Evolutionary conservation across 2,329 filamentous ascomycete genomes (phyloP), one percentile per base, ranked within the genome.

Genomic region (Ustulina deusta): DNA sequence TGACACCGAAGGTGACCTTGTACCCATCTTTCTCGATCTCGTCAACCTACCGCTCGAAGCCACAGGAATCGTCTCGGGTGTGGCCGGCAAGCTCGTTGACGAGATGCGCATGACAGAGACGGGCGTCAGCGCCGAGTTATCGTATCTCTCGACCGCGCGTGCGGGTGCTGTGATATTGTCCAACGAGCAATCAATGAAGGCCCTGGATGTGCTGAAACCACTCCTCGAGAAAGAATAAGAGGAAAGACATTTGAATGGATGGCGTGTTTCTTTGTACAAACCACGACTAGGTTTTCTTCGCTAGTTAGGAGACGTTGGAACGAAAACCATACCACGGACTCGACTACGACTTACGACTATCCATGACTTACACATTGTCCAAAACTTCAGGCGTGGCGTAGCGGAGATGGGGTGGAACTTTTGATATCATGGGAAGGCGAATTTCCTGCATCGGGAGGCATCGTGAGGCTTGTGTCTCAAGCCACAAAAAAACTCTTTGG

Each of bases 41-140:
- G 89, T 88, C 22, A 89, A 89, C 48, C 83, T 98, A 46, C 93
- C 95, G 0, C 86, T 95, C 48, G 93, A 97, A 78, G 94, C 93
- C 7, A 97, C 94, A 0, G 95, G 95, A 25, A 97, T 99, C 65
- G 93, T 99, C 3, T 97, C 94, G 73, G 95, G 96, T 32, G 93
- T 99, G 1, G 94, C 95, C 0, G 93, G 94, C 29, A 87, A 90
- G 62, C 84, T 98, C 32, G 91, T 94, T 0, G 89, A 92, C 57
- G 92, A 92, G 52, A 90, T 93, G 79, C 80, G 84, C 62, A 82
- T 82, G 73, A 78, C 78, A 38, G 81, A 83, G 67, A 77, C 71
- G 20, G 75, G 74, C 55, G 77, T 70, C 60, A 85, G 81, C 72
- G 88, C 93, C 0, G 94, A 97, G 78, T 90, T 98, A 80, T 95